Conservation (phyloP, 108 stramenopile genomes). For the Conticribra weissflogii region DNA sequence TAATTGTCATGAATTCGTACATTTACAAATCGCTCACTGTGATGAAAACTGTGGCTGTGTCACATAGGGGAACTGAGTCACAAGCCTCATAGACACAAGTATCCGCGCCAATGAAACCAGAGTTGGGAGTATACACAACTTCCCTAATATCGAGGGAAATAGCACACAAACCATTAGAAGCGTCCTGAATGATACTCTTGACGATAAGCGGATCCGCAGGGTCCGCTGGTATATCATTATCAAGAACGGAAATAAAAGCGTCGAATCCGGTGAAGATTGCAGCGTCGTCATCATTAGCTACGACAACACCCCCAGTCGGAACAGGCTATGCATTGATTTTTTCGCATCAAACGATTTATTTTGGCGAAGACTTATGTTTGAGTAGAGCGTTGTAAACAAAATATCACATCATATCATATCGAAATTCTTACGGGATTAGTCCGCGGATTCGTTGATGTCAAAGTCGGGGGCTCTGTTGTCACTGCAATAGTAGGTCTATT, state of each 20-base stretch:
- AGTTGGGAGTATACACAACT: slow-evolving; percentile 21
- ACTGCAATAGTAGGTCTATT: too few species aligned
- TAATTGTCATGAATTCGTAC: too few species aligned
- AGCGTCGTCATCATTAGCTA: slow-evolving; percentile 12
- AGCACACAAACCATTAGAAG: slow-evolving; percentile 16
- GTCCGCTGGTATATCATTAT: slow-evolving; percentile 8
- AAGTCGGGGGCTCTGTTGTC: too few species aligned
- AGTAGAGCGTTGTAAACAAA: neutral
- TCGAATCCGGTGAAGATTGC: neutral
- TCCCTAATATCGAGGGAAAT: slow-evolving; percentile 8
- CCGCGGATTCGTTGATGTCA: neutral
- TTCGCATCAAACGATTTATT: neutral
- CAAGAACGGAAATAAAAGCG: slow-evolving; percentile 23
- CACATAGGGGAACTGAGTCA: slow-evolving; percentile 11
- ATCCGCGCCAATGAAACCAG: slow-evolving; percentile 14
- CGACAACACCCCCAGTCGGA: neutral
- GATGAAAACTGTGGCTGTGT: slow-evolving; percentile 14
- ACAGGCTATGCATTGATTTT: neutral
- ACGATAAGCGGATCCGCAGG: slow-evolving; percentile 6
- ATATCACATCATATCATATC: too few species aligned
- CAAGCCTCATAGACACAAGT: slow-evolving; percentile 26
- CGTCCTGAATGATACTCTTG: neutral
- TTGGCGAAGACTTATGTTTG: neutral
- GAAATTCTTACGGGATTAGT: neutral
- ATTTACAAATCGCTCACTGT: slow-evolving; percentile 5